phyloP scores from a whole-genome alignment of 1,139 yeast species.

The Scheffersomyces cryptocercus region DNA sequence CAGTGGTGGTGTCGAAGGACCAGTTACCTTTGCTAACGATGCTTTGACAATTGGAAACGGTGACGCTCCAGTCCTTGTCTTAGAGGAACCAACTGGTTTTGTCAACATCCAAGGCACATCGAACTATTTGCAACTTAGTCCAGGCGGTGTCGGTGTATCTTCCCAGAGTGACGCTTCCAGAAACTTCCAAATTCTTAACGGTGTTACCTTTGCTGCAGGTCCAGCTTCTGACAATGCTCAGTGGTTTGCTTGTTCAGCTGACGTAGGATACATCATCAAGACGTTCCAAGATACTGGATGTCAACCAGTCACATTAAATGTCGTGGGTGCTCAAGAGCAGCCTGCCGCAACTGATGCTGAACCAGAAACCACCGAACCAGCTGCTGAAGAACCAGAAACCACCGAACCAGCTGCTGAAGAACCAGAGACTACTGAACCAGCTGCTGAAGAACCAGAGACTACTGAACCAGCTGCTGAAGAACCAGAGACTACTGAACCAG shows the following conservation, averaged over 20 bases:
- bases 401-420: too few relatives aligned
- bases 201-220: slow-evolving; percentile 24
- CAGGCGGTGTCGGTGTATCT: slow-evolving; percentile 13
- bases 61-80: slow-evolving; percentile 19
- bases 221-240: slow-evolving; percentile 13
- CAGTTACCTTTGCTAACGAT: slow-evolving; percentile 19
- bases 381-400: too few relatives aligned
- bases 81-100: slow-evolving; percentile 34
- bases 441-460: too few relatives aligned
- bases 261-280: slow-evolving; percentile 9
- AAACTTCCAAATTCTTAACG: slow-evolving; percentile 29
- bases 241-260: slow-evolving; percentile 29
- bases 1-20: slow-evolving; percentile 22
- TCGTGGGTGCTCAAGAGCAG: slow-evolving; percentile 8
- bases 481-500: too few relatives aligned
- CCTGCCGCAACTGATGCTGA: too few relatives aligned
- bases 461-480: too few relatives aligned
- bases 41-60: slow-evolving; percentile 20
- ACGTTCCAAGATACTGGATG: slow-evolving; percentile 16
- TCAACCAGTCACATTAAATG: slow-evolving; percentile 13
- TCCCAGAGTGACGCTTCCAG: slow-evolving; percentile 20
- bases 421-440: too few relatives aligned
- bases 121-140: slow-evolving; percentile 17
- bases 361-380: too few relatives aligned
- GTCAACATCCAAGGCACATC: slow-evolving; percentile 17